Evolutionary conservation across 2,329 filamentous ascomycete species (phyloP).

Genomic region (Colletotrichum neosansevieriae): DNA sequence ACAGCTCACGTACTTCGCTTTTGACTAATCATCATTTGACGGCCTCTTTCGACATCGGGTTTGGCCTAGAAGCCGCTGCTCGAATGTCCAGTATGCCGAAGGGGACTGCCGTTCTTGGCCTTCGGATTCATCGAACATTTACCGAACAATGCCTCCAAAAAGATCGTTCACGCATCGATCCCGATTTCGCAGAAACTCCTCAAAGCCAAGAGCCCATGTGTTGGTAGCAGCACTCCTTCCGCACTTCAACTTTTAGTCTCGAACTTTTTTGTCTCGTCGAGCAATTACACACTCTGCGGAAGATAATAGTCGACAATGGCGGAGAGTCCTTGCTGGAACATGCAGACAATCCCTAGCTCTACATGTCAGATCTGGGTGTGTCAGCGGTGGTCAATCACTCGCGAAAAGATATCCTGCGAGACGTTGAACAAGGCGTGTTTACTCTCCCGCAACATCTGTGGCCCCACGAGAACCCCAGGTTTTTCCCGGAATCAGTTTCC

Average conservation of each 20-base stretch:
- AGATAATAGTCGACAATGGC: not conserved
- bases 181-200: not conserved
- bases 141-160: not conserved
- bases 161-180: not conserved
- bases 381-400: not conserved
- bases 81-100: not conserved
- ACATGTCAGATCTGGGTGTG: not conserved
- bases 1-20: not conserved
- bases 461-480: conserved; percentile 15
- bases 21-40: not conserved
- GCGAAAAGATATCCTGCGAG: conserved; percentile 6
- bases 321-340: not conserved
- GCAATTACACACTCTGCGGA: too few species aligned
- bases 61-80: too few species aligned
- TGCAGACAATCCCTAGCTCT: not conserved
- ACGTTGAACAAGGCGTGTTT: not conserved
- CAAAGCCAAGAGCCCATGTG: not conserved
- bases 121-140: not conserved
- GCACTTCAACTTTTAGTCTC: not conserved
- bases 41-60: too few species aligned
- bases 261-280: not conserved
- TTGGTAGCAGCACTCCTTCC: not conserved
- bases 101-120: not conserved
- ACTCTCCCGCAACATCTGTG: not conserved
- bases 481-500: not conserved